Evolutionary conservation across 371 early-diverging fungal genomes (phyloP), one percentile per base, ranked within the genome.

Genomic region (Enterocytospora artemiae): DNA sequence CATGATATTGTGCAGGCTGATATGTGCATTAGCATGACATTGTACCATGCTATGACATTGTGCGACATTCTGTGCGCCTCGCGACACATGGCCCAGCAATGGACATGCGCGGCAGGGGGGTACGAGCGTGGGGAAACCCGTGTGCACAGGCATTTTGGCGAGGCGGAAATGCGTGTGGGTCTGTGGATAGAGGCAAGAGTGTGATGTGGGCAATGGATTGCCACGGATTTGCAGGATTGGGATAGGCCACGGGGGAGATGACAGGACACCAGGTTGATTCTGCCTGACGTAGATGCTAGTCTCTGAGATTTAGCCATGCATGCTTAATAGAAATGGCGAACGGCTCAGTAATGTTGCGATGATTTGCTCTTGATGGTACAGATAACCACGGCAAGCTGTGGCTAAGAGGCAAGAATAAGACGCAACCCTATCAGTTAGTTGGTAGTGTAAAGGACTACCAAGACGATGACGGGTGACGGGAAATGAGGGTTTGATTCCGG

Each of bases 271-370:
- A 66, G 66, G 66, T 66, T 66, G 66, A 66, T 59, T 66, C 66
- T 66, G 66, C 66, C 66, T 66, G 59, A 66, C 66, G 59, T 59
- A 52, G 58, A 59, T 44, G 66, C 66, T 66, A 59, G 45, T 60
- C 61, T 66, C 43, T 46, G 44, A 45, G 66, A 51, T 52, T 66
- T 50, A 66, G 60, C 66, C 66, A 66, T 66, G 66, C 66, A 66
- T 51, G 66, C 32, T 59, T 2, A 2, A 16, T 24, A 27, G 59
- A 41, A 66, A 36, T 24, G 52, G 27, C 66, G 66, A 52, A 66
- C 59, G 50, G 66, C 66, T 66, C 66, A 66, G 66, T 66, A 59
- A 59, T 28, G 33, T 41, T 36, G 49, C 59, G 59, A 30, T 59
- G 59, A 66, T 59, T 51, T 50, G 52, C 1, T 51, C 39, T 36